Evolutionary conservation across 78 protist genomes (phyloP), one percentile per base, ranked within the genome.

Genomic region (Polysphondylium violaceum): DNA sequence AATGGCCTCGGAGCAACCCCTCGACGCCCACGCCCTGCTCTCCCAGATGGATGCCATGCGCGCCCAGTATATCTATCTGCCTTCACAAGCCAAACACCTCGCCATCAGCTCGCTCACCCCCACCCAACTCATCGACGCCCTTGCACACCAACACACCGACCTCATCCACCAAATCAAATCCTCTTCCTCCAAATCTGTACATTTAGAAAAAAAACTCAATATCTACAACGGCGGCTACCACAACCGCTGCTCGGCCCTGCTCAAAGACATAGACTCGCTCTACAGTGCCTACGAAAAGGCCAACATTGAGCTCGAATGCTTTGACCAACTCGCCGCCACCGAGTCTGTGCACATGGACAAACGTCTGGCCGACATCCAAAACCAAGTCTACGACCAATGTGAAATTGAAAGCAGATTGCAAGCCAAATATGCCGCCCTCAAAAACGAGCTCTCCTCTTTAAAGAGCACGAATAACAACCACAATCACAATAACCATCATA

Each of bases 391-490:
- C 35, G 93, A 87, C 27, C 87, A 53, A 51, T 64, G 75, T 41
- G 93, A 87, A 29, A 50, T 50, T 3, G 93, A 87, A 68, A 60
- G 51, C n/a, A 53, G 65, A 25, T 41, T 67, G 35, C 93, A 87
- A 87, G 50, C 38, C n/a, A 63, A 59, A 47, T 87, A 87, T 60
- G n/a, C 83, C 0, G 59, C 67, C 11, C 33, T 81, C 2, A 1
- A 69, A 75, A 64, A 64, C 11, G 72, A 64, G 36, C 31, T 17
- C 17, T 36, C 31, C 27, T 4, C 41, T 36, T 19, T 64, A 35
- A 50, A n/a, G n/a, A n/a, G n/a, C n/a, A n/a, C n/a, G n/a, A n/a
- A 64, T 40, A 41, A 41, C 55, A 69, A 41, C 55, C 17, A 69
- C 55, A 72, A 27, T 33, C 38, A 72, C 17, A 68, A 11, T n/a